Conservation (phyloP, 2,329 filamentous ascomycete species). For the Exserohilum rostratum region DNA sequence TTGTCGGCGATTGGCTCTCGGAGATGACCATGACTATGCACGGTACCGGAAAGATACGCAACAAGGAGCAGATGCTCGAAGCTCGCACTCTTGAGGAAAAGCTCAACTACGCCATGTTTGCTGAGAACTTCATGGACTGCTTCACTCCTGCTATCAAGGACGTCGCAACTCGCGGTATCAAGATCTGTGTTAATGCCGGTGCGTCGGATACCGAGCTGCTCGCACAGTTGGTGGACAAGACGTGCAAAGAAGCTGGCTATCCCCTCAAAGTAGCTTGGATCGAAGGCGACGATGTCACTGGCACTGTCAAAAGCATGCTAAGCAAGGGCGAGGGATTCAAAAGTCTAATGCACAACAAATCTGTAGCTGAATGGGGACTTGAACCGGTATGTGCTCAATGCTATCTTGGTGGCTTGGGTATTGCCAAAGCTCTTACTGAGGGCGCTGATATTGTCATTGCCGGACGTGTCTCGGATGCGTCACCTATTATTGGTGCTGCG, state of each 20-base stretch:
- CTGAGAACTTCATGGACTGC: conserved; percentile 57
- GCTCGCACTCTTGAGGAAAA: conserved; percentile 50
- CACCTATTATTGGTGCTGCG: conserved; percentile 56
- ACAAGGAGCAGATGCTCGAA: conserved; percentile 49
- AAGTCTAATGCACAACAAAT: conserved; percentile 49
- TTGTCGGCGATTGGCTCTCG: conserved; percentile 42
- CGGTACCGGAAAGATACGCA: conserved; percentile 35
- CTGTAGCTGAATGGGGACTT: conserved; percentile 44
- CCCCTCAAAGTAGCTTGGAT: conserved; percentile 47
- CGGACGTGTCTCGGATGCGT: conserved; percentile 38
- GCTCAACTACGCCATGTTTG: conserved; percentile 36
- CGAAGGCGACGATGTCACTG: conserved; percentile 52
- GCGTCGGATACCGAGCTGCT: conserved; percentile 38
- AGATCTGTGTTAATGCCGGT: conserved; percentile 42
- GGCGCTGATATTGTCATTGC: conserved; percentile 42
- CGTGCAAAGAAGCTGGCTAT: conserved; percentile 29
- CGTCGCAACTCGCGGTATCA: conserved; percentile 36
- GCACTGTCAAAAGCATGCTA: conserved; percentile 44
- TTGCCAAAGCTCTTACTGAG: conserved; percentile 30
- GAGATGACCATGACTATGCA: conserved; percentile 41
- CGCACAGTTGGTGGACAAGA: conserved; percentile 34
- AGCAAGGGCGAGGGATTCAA: conserved; percentile 47
- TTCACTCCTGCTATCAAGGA: conserved; percentile 49
- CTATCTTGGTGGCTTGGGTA: conserved; percentile 25
- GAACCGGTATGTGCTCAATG: conserved; percentile 28